A percentile compares a stretch with the other conserved stretches of the same genome.
Evolutionary conservation across 257 asterid genomes (phyloP).

Genomic region (Petrea volubilis): DNA sequence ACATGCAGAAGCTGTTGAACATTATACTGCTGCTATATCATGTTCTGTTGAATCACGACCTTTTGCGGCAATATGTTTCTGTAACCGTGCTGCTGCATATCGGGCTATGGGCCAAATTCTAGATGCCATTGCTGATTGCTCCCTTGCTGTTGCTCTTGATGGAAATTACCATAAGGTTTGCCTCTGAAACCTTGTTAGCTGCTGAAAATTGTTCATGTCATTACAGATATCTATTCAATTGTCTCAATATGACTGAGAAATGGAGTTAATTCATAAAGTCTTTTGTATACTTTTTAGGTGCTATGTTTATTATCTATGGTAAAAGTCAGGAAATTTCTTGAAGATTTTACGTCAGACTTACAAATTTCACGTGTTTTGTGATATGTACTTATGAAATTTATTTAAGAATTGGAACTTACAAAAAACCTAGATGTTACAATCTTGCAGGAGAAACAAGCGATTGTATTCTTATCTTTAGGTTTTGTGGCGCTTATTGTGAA

Average conservation of each 20-base stretch:
- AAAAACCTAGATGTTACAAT: background rate
- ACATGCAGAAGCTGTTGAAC: conserved; percentile 81
- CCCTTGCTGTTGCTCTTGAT: conserved; percentile 92
- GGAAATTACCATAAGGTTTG: conserved; percentile 79
- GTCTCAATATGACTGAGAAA: conserved; percentile 4
- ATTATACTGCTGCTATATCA: conserved; percentile 82
- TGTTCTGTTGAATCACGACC: conserved; percentile 87
- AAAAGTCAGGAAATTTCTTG: background rate
- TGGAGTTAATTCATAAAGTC: background rate
- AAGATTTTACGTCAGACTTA: background rate
- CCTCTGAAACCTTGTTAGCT: conserved; percentile 20
- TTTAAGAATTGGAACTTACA: background rate
- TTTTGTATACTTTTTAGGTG: background rate
- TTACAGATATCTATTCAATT: background rate
- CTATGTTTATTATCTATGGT: background rate
- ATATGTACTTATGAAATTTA: conserved; percentile 14
- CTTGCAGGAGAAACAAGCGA: background rate
- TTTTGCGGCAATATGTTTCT: conserved; percentile 88
- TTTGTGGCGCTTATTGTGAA: background rate
- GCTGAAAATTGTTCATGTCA: background rate
- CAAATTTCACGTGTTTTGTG: background rate
- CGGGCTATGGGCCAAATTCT: conserved; percentile 81
- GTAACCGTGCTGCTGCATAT: conserved; percentile 98
- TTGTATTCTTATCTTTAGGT: conserved; percentile 5
- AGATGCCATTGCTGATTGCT: conserved; percentile 96